Percentiles rank a stretch among this genome's conserved stretches.
These are phyloP conservation scores for Cladobotryum mycophilum DNA, from an alignment of 2,329 filamentous ascomycete species.

Conservation along the genomic window DNA sequence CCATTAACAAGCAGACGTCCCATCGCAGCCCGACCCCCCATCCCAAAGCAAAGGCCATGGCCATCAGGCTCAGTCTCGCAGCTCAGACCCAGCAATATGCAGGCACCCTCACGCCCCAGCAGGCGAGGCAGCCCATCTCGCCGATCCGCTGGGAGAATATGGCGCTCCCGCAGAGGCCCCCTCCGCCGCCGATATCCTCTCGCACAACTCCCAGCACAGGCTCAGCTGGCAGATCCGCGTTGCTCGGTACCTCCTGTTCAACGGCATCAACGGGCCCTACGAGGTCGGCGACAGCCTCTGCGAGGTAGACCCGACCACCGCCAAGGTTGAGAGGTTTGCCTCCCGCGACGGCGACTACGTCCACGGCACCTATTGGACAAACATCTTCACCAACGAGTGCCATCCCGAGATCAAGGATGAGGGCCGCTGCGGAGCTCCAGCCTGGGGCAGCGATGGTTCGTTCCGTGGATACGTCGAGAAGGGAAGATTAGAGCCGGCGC, in stretches of 20 bases:
- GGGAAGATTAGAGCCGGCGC: not conserved
- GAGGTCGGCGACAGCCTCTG: constrained; percentile 18
- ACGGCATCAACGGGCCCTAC: constrained; percentile 15
- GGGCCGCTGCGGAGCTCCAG: constrained; percentile 10
- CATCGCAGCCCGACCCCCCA: too few species aligned
- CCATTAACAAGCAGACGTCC: too few species aligned
- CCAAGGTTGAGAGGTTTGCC: constrained; percentile 14
- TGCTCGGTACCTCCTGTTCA: constrained; percentile 15
- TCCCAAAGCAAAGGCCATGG: too few species aligned
- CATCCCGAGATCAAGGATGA: not conserved
- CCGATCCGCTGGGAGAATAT: not conserved
- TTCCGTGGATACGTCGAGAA: constrained; percentile 1
- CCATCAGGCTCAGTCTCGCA: too few species aligned
- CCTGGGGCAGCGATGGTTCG: constrained; percentile 7
- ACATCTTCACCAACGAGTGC: constrained; percentile 8
- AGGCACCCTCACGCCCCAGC: too few species aligned
- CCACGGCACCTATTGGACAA: constrained; percentile 10
- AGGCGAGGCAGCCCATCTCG: not conserved
- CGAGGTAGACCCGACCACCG: constrained; percentile 12
- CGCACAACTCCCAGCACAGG: not conserved
- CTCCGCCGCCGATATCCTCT: constrained; percentile 3
- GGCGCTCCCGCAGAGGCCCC: constrained; percentile 3
- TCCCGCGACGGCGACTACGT: not conserved
- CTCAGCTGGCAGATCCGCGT: constrained; percentile 15
- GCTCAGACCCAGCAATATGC: too few species aligned